Evolutionary conservation across 2,329 filamentous ascomycete genomes (phyloP).

Genomic region (Ilyonectria mors-panacis): DNA sequence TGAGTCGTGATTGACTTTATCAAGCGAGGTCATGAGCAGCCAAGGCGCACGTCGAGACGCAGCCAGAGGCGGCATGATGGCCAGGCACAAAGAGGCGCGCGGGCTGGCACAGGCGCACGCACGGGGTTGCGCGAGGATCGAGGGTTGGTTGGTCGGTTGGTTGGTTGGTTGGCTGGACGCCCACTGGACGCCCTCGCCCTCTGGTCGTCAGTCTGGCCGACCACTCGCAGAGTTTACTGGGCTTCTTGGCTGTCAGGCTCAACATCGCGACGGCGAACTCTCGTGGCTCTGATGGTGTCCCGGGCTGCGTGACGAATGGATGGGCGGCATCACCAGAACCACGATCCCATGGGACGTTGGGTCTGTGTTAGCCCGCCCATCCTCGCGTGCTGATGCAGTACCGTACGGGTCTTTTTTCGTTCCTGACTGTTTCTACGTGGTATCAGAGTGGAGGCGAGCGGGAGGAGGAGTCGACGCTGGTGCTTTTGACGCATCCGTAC

Average conservation of each 20-base stretch:
- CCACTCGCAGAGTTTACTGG: conserved; percentile 20
- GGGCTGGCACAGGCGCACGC: conserved; percentile 24
- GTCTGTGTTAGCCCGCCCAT: conserved; percentile 6
- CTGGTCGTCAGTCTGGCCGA: conserved; percentile 12
- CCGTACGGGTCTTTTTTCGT: background rate
- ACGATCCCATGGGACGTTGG: conserved; percentile 1
- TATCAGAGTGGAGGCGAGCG: conserved; percentile 8
- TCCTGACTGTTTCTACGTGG: background rate
- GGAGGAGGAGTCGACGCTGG: background rate
- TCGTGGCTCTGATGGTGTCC: conserved; percentile 22
- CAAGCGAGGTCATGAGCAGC: background rate
- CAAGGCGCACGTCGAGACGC: background rate
- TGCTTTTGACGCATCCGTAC: conserved; percentile 6
- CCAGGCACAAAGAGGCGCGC: conserved; percentile 14
- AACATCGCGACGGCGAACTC: conserved; percentile 27
- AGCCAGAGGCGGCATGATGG: conserved; percentile 9
- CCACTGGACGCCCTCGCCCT: conserved; percentile 6
- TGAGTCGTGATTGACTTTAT: conserved; percentile 1
- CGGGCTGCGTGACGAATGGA: conserved; percentile 19
- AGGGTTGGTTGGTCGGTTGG: conserved; percentile 35
- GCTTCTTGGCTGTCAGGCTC: conserved; percentile 11
- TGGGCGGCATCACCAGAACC: conserved; percentile 2
- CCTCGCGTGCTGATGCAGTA: no score
- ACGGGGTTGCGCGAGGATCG: conserved; percentile 42
- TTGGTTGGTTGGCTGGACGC: conserved; percentile 15